Evolutionary conservation across 371 early-diverging fungal genomes (phyloP).

Genomic region (Neoconidiobolus thromboides): DNA sequence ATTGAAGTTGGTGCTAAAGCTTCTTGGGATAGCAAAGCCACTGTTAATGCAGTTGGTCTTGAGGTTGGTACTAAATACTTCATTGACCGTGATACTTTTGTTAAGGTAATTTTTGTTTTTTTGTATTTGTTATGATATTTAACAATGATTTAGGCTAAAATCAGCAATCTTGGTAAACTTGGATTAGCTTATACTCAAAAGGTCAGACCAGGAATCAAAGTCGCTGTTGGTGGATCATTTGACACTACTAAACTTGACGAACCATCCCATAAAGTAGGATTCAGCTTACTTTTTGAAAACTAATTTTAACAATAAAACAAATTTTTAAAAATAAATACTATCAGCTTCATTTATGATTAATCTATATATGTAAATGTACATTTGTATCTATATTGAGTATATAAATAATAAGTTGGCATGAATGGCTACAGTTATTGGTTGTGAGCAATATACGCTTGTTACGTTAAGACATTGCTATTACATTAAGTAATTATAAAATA

Average conservation of each 20-base stretch:
- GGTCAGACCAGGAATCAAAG: conserved; percentile 86
- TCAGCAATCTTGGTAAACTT: conserved; percentile 82
- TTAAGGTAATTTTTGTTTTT: conserved; percentile 34
- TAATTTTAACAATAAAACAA: neutral
- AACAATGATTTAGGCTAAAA: conserved; percentile 42
- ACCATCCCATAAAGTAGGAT: conserved; percentile 87
- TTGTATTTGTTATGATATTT: neutral
- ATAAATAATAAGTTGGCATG: neutral
- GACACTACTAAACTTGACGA: conserved; percentile 83
- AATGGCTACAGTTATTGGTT: neutral
- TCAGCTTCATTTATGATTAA: neutral
- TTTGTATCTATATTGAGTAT: neutral
- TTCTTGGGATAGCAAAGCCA: conserved; percentile 66
- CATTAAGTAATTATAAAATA: too few relatives aligned
- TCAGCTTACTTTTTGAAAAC: conserved; percentile 7
- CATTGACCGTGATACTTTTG: conserved; percentile 71
- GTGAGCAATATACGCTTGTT: too few relatives aligned
- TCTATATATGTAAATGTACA: neutral
- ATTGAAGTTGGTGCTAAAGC: conserved; percentile 90
- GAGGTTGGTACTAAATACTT: conserved; percentile 91
- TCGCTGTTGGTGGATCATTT: conserved; percentile 76
- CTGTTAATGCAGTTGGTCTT: conserved; percentile 41
- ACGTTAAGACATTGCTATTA: too few relatives aligned
- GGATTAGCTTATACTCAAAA: conserved; percentile 86
- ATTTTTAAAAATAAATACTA: neutral